Conservation (phyloP, 371 early-diverging fungal genomes). For the Saksenaea vasiformis region DNA sequence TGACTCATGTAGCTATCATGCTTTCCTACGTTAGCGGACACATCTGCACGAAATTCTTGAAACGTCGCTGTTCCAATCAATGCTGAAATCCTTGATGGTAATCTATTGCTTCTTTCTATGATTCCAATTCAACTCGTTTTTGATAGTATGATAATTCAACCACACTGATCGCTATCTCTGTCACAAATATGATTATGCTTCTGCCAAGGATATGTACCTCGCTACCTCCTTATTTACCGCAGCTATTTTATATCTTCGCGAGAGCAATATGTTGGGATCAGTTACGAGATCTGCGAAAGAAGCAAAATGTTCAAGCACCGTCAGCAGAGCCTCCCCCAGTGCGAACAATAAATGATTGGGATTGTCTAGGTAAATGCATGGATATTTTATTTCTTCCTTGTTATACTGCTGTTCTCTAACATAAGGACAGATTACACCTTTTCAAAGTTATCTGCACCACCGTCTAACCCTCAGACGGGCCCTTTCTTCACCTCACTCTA, state of each 20-base stretch:
- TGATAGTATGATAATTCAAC: constrained; percentile 65
- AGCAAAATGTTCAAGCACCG: constrained; percentile 24
- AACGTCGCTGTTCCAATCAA: constrained; percentile 57
- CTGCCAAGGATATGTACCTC: constrained; percentile 67
- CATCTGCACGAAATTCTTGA: constrained; percentile 64
- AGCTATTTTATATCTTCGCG: constrained; percentile 60
- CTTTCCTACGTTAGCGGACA: constrained; percentile 40
- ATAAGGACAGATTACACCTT: constrained; percentile 48
- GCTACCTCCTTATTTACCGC: constrained; percentile 56
- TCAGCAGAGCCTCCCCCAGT: constrained; percentile 9
- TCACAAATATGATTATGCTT: constrained; percentile 67
- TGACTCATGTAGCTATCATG: neutral
- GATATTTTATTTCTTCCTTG: neutral
- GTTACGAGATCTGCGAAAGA: constrained; percentile 45
- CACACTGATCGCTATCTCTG: constrained; percentile 59
- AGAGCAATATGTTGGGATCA: constrained; percentile 69
- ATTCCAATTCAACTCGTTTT: too few relatives aligned
- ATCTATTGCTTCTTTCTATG: neutral
- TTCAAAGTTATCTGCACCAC: constrained; percentile 55
- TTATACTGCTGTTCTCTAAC: neutral
- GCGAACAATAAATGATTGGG: constrained; percentile 36
- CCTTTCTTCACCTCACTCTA: constrained; percentile 66
- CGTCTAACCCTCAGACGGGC: constrained; percentile 55
- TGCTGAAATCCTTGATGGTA: constrained; percentile 65
- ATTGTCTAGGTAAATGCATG: constrained; percentile 53